Conservation (phyloP, 108 stramenopile species). For the Asterionellopsis glacialis region DNA sequence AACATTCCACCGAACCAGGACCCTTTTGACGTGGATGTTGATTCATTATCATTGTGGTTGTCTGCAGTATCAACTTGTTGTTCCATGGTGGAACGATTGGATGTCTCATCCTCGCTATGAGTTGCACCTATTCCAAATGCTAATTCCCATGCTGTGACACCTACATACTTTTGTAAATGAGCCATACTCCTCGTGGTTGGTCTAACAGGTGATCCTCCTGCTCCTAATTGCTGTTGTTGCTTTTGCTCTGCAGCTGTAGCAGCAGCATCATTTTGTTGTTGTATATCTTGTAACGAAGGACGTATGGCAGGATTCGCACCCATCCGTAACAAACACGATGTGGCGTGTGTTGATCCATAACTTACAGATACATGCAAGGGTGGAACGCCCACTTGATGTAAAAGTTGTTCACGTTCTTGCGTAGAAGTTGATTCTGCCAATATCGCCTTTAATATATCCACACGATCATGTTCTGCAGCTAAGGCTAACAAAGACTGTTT, state of each 20-base stretch:
- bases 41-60: slow-evolving; percentile 16
- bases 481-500: slow-evolving; percentile 68
- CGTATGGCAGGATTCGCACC: slow-evolving; percentile 81
- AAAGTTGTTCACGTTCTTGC: slow-evolving; percentile 17
- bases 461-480: slow-evolving; percentile 87
- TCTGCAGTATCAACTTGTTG: background rate
- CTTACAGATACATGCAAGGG: slow-evolving; percentile 76
- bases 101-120: no score
- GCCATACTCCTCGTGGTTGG: background rate
- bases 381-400: slow-evolving; percentile 43
- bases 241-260: slow-evolving; percentile 7
- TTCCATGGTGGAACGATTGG: no score
- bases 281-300: slow-evolving; percentile 35
- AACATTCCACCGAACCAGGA: slow-evolving; percentile 12
- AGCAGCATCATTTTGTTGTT: slow-evolving; percentile 6
- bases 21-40: slow-evolving; percentile 1
- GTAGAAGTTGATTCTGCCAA: slow-evolving; percentile 25
- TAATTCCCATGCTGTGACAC: slow-evolving; percentile 74
- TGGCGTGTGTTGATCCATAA: slow-evolving; percentile 69
- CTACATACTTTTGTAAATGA: slow-evolving; percentile 46
- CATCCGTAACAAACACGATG: slow-evolving; percentile 70
- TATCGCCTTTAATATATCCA: slow-evolving; percentile 75
- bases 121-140: slow-evolving; percentile 48
- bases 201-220: slow-evolving; percentile 23
- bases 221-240: background rate